These are phyloP conservation scores for Dunaliella primolecta DNA, from an alignment of 139 green algal species.

Conservation along the genomic window DNA sequence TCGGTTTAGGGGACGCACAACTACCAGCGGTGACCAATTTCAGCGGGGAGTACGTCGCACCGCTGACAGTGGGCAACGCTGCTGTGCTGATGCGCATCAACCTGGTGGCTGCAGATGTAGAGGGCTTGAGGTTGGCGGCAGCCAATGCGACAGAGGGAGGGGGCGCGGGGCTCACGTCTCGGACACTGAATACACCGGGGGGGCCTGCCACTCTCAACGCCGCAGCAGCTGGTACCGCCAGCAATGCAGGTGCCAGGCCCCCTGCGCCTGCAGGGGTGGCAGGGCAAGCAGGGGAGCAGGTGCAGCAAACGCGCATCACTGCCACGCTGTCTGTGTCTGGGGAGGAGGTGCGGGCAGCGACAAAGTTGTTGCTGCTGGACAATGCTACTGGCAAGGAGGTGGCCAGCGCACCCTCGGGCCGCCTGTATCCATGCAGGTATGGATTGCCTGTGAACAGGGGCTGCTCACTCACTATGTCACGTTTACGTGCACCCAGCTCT, in stretches of 20 bases:
- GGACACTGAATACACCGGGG: too few relatives aligned
- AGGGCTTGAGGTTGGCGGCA: neutral
- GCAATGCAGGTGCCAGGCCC: conserved; percentile 27
- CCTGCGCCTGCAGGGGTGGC: neutral
- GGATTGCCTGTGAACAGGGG: neutral
- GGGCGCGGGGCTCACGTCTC: neutral
- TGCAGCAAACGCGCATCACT: conserved; percentile 14
- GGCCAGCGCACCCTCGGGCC: neutral
- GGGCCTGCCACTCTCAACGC: conserved; percentile 19
- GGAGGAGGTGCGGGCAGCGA: conserved; percentile 31
- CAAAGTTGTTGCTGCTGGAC: conserved; percentile 38
- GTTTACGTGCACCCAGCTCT: too few relatives aligned
- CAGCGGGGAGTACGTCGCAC: neutral
- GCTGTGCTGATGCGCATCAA: neutral
- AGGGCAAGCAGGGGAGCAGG: neutral
- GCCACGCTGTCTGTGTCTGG: conserved; percentile 24
- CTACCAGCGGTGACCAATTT: neutral
- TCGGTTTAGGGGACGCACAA: neutral
- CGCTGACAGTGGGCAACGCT: neutral
- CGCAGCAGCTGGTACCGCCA: conserved; percentile 4
- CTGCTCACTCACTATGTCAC: too few relatives aligned
- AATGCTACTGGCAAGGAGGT: conserved; percentile 16
- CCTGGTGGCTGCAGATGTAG: neutral
- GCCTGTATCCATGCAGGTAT: conserved; percentile 22
- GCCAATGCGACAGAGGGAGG: neutral